phyloP scores from a whole-genome alignment of 108 stramenopile genomes.

The Skeletonema potamos region DNA sequence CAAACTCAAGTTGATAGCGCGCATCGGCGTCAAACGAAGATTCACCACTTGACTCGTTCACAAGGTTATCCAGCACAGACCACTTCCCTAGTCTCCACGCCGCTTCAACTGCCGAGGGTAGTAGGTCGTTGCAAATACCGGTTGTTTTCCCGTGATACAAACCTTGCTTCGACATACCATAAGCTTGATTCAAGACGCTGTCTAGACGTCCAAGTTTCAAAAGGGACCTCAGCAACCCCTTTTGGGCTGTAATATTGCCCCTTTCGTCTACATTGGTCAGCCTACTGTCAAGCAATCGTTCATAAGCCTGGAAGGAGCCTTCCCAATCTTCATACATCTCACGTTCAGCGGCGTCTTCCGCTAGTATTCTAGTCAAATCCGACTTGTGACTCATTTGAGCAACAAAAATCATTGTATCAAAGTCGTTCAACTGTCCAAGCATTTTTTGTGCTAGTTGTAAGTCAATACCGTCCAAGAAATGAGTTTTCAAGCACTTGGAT shows the following conservation, averaged over 20 bases:
- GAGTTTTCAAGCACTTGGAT: constrained; percentile 31
- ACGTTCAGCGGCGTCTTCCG: constrained; percentile 58
- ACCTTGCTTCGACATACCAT: constrained; percentile 45
- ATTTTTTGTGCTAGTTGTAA: constrained; percentile 50
- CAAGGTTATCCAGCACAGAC: constrained; percentile 52
- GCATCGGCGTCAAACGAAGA: constrained; percentile 14
- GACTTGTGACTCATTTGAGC: constrained; percentile 34
- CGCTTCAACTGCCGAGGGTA: constrained; percentile 75
- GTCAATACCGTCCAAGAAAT: constrained; percentile 41
- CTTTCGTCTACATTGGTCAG: constrained; percentile 16
- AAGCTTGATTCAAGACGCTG: constrained; percentile 78
- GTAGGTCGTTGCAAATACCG: constrained; percentile 16
- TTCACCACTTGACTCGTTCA: constrained; percentile 7
- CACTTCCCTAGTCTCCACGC: constrained; percentile 88
- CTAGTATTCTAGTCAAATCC: constrained; percentile 26
- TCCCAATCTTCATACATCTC: constrained; percentile 77
- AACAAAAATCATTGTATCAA: constrained; percentile 72
- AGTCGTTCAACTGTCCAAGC: constrained; percentile 70
- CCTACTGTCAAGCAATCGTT: constrained; percentile 57
- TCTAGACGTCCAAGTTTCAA: constrained; percentile 84
- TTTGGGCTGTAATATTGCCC: constrained; percentile 35
- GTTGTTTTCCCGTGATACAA: background rate
- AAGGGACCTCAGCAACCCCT: constrained; percentile 66
- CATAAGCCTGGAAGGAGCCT: constrained; percentile 78
- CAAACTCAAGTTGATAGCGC: constrained; percentile 55